These are phyloP conservation scores for Fraxinus albicans DNA, from an alignment of 305 asterid species.

Conservation along the genomic window DNA sequence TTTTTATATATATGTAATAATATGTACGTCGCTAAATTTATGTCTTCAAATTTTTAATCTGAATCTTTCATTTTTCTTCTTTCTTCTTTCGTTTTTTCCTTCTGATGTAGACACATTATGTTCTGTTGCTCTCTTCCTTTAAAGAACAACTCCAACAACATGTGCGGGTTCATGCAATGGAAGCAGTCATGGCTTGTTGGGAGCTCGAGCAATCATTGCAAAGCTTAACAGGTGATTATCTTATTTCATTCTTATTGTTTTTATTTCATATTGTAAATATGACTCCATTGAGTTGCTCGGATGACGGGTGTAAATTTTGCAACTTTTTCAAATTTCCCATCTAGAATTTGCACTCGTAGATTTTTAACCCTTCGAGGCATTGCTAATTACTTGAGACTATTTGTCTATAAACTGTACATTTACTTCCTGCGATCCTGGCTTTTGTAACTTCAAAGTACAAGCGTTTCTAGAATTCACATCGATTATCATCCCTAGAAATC, in stretches of 20 bases:
- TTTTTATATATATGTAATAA: neutral
- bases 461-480: neutral
- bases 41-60: neutral
- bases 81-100: constrained; percentile 1
- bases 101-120: constrained; percentile 71
- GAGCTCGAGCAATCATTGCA: constrained; percentile 97
- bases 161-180: constrained; percentile 99
- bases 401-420: neutral
- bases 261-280: constrained; percentile 5
- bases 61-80: neutral
- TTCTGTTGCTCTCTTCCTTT: constrained; percentile 84
- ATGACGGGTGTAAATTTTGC: neutral
- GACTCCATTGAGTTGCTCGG: neutral
- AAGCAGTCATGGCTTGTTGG: constrained; percentile 99
- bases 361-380: neutral
- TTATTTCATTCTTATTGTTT: constrained; percentile 1
- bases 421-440: neutral
- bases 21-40: neutral
- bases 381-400: neutral
- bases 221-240: constrained; percentile 76
- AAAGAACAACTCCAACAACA: constrained; percentile 98
- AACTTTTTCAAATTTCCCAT: neutral
- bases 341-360: neutral
- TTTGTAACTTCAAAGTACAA: neutral
- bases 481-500: neutral